phyloP scores from a whole-genome alignment of 1,284 basidiomycete species.

The Moesziomyces antarcticus region DNA sequence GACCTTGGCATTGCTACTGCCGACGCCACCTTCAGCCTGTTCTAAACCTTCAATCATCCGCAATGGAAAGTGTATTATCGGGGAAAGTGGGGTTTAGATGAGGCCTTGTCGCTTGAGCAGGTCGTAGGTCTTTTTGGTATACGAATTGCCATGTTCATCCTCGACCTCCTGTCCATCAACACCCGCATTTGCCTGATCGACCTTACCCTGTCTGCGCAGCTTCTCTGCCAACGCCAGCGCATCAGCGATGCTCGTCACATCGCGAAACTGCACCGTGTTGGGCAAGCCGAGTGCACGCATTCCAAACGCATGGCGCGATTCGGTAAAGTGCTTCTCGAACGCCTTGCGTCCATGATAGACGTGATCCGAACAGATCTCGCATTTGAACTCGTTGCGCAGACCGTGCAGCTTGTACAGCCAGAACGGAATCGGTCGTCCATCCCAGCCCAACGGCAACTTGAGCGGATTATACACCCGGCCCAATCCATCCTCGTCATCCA shows the following conservation, averaged over 20 bases:
- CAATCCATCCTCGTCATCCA: conserved; percentile 70
- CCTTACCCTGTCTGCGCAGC: conserved; percentile 55
- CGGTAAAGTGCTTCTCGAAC: conserved; percentile 92
- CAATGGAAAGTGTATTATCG: too few species aligned
- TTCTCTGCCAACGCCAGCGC: conserved; percentile 76
- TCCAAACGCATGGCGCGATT: conserved; percentile 95
- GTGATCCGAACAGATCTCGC: conserved; percentile 88
- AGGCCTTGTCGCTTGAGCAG: conserved; percentile 67
- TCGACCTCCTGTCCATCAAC: conserved; percentile 65
- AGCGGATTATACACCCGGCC: conserved; percentile 97
- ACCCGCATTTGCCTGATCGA: conserved; percentile 41
- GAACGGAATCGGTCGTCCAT: conserved; percentile 97
- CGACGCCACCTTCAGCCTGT: conserved; percentile 14
- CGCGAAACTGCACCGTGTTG: conserved; percentile 98
- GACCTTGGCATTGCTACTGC: conserved; percentile 17
- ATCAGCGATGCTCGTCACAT: conserved; percentile 96
- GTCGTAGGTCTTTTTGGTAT: conserved; percentile 66
- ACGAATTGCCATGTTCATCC: conserved; percentile 66
- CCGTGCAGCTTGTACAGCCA: conserved; percentile 99
- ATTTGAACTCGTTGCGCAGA: conserved; percentile 94
- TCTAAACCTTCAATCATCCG: not conserved
- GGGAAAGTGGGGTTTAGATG: conserved; percentile 22
- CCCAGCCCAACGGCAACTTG: conserved; percentile 96
- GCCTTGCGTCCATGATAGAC: conserved; percentile 87
- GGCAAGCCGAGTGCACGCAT: conserved; percentile 97